phyloP scores from a whole-genome alignment of 257 asterid genomes.

The Solanum appendiculatum region DNA sequence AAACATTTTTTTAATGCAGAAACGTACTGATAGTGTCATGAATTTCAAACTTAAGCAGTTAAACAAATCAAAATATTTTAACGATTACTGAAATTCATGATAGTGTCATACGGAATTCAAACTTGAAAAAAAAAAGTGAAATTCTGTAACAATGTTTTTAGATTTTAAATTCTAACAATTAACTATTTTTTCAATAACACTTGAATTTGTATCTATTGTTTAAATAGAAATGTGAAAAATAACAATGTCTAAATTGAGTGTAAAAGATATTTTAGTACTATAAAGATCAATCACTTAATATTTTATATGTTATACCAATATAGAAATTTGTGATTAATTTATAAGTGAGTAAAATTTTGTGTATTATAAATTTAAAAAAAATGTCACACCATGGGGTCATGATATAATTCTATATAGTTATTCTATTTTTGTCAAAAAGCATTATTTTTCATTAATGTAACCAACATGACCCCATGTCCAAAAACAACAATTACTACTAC shows the following conservation, averaged over 20 bases:
- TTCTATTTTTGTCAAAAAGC: neutral
- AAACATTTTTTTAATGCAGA: neutral
- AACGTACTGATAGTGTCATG: neutral
- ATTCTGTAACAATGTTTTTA: neutral
- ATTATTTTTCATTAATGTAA: neutral
- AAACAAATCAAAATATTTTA: neutral
- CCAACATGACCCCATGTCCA: neutral
- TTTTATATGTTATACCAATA: neutral
- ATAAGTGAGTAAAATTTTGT: no score
- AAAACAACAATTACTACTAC: neutral
- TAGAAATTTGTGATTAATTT: no score
- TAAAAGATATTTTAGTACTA: neutral
- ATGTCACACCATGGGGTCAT: neutral
- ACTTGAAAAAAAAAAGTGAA: neutral
- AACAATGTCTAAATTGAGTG: neutral
- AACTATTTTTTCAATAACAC: neutral
- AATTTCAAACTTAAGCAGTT: neutral
- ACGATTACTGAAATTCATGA: neutral
- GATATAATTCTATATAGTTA: neutral
- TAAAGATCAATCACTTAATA: neutral
- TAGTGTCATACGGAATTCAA: neutral
- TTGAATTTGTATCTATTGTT: neutral
- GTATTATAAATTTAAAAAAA: neutral
- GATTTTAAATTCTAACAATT: neutral
- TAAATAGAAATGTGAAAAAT: neutral